Percentiles rank a stretch among this genome's conserved stretches.
Evolutionary conservation across 306 rosid genomes (phyloP).

Genomic region (Castanospermum australe): DNA sequence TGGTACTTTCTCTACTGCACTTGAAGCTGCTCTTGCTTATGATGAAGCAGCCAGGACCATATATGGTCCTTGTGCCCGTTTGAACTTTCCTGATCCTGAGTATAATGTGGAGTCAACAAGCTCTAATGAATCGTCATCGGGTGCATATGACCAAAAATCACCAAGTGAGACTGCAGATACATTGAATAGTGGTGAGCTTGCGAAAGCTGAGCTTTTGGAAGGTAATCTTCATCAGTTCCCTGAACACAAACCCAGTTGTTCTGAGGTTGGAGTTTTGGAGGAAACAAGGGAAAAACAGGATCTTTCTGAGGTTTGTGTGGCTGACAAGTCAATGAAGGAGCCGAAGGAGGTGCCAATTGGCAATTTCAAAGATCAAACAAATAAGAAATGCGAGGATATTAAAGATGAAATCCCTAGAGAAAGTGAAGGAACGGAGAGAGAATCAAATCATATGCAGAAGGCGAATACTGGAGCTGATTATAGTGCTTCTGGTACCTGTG

Average conservation of each 20-base stretch:
- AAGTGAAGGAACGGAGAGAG: background rate
- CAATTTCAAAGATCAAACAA: background rate
- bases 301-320: background rate
- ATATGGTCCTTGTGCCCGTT: constrained; percentile 70
- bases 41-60: constrained; percentile 84
- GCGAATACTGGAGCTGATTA: background rate
- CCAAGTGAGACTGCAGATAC: constrained; percentile 4
- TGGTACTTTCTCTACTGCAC: constrained; percentile 84
- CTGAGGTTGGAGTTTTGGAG: constrained; percentile 1
- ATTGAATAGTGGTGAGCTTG: constrained; percentile 12
- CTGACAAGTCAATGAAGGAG: constrained; percentile 41
- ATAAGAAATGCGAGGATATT: background rate
- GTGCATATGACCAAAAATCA: background rate
- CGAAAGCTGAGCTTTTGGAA: background rate
- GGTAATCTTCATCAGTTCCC: background rate
- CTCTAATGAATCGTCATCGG: constrained; percentile 8
- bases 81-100: constrained; percentile 71
- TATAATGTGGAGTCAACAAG: constrained; percentile 62
- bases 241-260: constrained; percentile 5
- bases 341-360: constrained; percentile 46
- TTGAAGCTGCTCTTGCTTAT: constrained; percentile 81
- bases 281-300: constrained; percentile 18
- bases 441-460: no score
- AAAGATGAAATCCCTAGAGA: background rate
- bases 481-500: background rate